Evolutionary conservation across 192 early-diverging fungal species (phyloP), one percentile per base, ranked within the genome.

Genomic region (Coemansia guatemalensis): DNA sequence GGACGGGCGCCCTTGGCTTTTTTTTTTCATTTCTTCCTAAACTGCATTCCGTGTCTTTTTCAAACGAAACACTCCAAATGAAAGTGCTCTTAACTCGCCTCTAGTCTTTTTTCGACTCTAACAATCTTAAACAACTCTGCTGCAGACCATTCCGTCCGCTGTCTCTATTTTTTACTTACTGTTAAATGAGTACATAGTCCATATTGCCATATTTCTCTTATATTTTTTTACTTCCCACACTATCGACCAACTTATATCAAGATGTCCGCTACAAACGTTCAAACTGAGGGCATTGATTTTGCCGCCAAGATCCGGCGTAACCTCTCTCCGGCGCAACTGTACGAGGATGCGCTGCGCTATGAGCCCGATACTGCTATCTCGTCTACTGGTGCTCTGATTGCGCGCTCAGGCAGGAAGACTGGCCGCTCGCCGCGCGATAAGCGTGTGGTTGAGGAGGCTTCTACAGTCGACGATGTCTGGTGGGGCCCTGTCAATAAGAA

Each of bases 401-500:
- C 95, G 29, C 87, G 85, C 69, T 97, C 95, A 23, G 95, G 94
- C 53, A 85, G 86, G 69, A 98, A 98, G 87, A 96, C 87, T 30
- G 91, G 96, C 47, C 91, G 96, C 65, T 92, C 90, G 25, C 96
- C 96, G 68, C 85, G 86, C 68, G 96, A 98, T 87, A 98, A 98
- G 88, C 93, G 96, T 73, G 90, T 98, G 70, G 96, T 97, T 53
- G 93, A 96, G 60, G 96, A 98, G 75, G 73, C 85, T 8, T 75
- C 85, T 23, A 91, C 94, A n/a, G 80, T 81, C 20, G 81, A 92
- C 69, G 90, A 97, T 68, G 87, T 98, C 75, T 98, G 96, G 96
- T 98, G 96, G 95, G 96, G 96, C 27, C 93, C 96, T 18, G 93
- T 98, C 56, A 98, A 98, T 88, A 92, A 90, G 74, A 91, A 90